Base-by-base conservation (phyloP, 305 asterid genomes). In the Fraxinus floribunda region DNA sequence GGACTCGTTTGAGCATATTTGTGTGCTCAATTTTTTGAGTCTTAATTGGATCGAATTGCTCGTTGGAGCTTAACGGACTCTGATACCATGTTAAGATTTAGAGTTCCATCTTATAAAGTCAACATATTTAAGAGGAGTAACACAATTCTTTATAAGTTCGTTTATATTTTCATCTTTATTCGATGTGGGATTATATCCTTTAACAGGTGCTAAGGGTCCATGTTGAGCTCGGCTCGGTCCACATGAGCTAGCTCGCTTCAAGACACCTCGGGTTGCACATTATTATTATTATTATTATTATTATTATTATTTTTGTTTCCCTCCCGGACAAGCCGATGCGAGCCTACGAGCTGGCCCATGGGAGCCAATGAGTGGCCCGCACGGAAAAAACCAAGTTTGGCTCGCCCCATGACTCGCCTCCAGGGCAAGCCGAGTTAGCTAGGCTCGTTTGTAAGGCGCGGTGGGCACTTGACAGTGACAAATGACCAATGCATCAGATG, bases 401-500 rank as follows among this genome's bases (percentile, higher is more conserved):
- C 60, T 49, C 0, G 7, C 18, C 7, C 20, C 60, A 46, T 46
- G 57, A 49, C n/a, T 49, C 20, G 7, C 60, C 20, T 11, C 55
- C 3, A 3, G 55, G n/a, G 16, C 55, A 44, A 44, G n/a, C 57
- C 1, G 6, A 46, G 57, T 46, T 46, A 46, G 57, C 57, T 13
- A 46, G 18, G 1, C 57, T 46, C 18, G 5, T 11, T n/a, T 3
- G 55, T 44, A 11, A 10, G 55, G 55, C 0, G 32, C 0, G 71
- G 71, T 7, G 15, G 71, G 71, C 66, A 18, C 66, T 55, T 55
- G 66, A 55, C 32, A 24, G 5, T 62, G 32, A 22, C 30, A 22
- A 15, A 34, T 68, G 49, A 77, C 55, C 74, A 41, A 46, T 30
- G 74, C 46, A 83, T 71, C 68, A 30, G 64, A 72, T 38, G 70